Percentiles rank a stretch among this genome's conserved stretches.
These are phyloP conservation scores for Macrolepiota dolichaula DNA, from an alignment of 768 basidiomycete species.

Conservation along the genomic window DNA sequence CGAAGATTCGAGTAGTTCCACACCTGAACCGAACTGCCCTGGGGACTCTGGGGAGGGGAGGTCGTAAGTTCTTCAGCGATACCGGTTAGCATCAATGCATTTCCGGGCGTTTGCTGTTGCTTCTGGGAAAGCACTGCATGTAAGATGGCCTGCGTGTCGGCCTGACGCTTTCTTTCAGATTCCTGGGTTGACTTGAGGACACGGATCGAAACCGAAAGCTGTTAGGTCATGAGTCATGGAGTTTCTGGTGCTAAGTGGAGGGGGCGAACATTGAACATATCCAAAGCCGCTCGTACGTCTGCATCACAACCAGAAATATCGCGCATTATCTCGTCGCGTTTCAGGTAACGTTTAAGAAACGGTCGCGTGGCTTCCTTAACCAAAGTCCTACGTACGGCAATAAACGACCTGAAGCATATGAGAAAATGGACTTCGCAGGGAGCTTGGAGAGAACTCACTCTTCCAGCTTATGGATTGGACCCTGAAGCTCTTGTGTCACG, in stretches of 20 bases:
- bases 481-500: conserved; percentile 37
- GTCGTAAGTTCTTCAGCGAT: background rate
- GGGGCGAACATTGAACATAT: conserved; percentile 44
- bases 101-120: background rate
- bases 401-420: conserved; percentile 9
- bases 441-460: conserved; percentile 26
- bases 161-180: conserved; percentile 27
- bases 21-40: background rate
- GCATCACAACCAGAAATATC: conserved; percentile 25
- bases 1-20: background rate
- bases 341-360: conserved; percentile 76
- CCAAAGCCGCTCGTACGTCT: conserved; percentile 30
- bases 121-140: conserved; percentile 17
- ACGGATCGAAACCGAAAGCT: conserved; percentile 22
- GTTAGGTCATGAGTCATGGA: conserved; percentile 17
- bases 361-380: conserved; percentile 55
- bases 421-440: background rate
- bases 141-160: conserved; percentile 33
- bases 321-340: conserved; percentile 58
- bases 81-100: conserved; percentile 14
- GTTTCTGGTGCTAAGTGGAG: background rate
- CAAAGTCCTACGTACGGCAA: conserved; percentile 5
- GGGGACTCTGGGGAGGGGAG: background rate
- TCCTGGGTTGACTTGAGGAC: conserved; percentile 45
- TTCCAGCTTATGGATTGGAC: conserved; percentile 44